phyloP scores from a whole-genome alignment of 306 rosid species.

The Citrullus amarus region DNA sequence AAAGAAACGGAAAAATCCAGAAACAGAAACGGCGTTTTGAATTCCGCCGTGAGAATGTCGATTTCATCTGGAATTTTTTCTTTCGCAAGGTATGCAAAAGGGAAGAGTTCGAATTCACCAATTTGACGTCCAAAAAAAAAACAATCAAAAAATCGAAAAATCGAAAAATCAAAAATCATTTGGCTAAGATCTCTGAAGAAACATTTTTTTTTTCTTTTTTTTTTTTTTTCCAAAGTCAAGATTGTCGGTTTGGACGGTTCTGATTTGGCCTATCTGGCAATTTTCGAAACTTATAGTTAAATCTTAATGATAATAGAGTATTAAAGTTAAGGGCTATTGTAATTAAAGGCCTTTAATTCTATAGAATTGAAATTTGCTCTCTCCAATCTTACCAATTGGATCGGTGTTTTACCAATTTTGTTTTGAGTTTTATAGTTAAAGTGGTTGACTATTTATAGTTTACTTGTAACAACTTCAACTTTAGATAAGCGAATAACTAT shows the following conservation, averaged over 20 bases:
- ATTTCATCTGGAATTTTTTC: conserved; percentile 29
- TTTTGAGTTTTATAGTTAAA: too few relatives aligned
- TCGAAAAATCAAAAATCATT: background rate
- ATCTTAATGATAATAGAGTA: background rate
- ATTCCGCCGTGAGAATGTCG: conserved; percentile 28
- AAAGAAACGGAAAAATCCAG: conserved; percentile 9
- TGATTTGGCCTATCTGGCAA: background rate
- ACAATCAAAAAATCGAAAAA: too few relatives aligned
- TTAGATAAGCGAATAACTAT: too few relatives aligned
- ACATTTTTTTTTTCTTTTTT: background rate
- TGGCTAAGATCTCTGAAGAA: background rate
- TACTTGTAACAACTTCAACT: too few relatives aligned
- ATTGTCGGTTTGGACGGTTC: conserved; percentile 2
- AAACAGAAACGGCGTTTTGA: conserved; percentile 14
- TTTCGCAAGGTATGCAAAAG: conserved; percentile 24
- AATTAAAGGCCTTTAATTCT: background rate
- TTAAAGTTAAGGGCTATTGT: background rate
- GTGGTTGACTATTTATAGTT: too few relatives aligned
- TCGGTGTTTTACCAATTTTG: background rate
- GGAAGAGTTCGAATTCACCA: conserved; percentile 17
- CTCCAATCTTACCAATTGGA: background rate
- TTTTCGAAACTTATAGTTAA: background rate
- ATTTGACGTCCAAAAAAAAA: background rate
- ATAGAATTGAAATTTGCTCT: background rate
- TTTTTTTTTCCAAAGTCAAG: background rate